Evolutionary conservation across 1,139 yeast genomes (phyloP), one percentile per base, ranked within the genome.

Genomic region (Meyerozyma smithsonii): DNA sequence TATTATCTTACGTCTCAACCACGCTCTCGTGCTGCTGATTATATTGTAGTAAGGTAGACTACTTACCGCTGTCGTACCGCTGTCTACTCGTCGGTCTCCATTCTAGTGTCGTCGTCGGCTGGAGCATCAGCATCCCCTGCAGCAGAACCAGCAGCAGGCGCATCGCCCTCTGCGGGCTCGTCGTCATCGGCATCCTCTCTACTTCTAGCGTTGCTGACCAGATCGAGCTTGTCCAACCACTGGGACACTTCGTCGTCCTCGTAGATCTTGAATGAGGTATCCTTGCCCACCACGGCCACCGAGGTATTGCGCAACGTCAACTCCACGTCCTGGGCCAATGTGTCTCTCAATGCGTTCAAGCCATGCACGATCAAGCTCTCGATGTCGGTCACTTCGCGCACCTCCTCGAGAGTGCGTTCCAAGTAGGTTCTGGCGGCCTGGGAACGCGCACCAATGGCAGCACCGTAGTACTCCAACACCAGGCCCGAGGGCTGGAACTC

Each of bases 401-500:
- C 85, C 32, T 72, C 69, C 26, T 85, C 89, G 58, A 82, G 74
- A 46, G 83, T 82, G 59, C 96, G 81, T 63, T 92, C 98, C 58
- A 94, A 69, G 55, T 89, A 92, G 2, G 99, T 92, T 66, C 96
- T 79, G 12, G 97, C 97, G 36, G 97, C 97, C 66, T 92, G 99
- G 2, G 97, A 89, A 58, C 99, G 79, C 12, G 99, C 98, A 37
- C 99, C 99, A 58, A 92, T 89, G 34, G 98, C 96, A 8, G 97
- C 84, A 32, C 96, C 98, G 51, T 74, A 79, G 59, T 90, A 86
- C 61, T 92, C 97, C 56, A 89, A 72, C 18, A 85, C 95, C 23
- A 94, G 83, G 4, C 99, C 99, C 8, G 95, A 84, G 16, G 98
- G 98, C 59, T 87, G 90, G 65, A 92, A 94, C 68, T 94, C 99